These are phyloP conservation scores for Oenanthe javanica DNA, from an alignment of 140 eudicot genomes.

Conservation along the genomic window DNA sequence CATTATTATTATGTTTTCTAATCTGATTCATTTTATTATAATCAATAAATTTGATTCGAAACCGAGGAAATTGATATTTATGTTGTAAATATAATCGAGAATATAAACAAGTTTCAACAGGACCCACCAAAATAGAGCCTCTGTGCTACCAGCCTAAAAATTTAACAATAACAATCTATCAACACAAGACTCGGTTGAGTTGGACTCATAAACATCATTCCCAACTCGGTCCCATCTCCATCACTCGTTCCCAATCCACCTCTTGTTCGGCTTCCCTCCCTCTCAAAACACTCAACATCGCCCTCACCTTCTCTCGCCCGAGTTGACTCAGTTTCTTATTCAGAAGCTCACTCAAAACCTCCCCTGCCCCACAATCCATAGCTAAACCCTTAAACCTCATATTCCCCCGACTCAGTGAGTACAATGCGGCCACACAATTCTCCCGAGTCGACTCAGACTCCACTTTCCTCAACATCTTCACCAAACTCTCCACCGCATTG, in stretches of 20 bases:
- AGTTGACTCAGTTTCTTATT: slow-evolving; percentile 51
- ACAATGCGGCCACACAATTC: slow-evolving; percentile 71
- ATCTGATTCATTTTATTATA: too few relatives aligned
- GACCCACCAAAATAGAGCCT: too few relatives aligned
- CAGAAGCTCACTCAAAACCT: slow-evolving; percentile 61
- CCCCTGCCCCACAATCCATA: slow-evolving; percentile 46
- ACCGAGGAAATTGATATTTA: too few relatives aligned
- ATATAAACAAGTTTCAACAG: too few relatives aligned
- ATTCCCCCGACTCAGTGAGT: slow-evolving; percentile 77
- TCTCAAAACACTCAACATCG: slow-evolving; percentile 48
- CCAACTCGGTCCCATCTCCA: slow-evolving; percentile 40
- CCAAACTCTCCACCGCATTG: slow-evolving; percentile 59
- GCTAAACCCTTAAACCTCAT: slow-evolving; percentile 80
- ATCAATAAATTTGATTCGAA: too few relatives aligned
- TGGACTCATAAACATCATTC: slow-evolving; percentile 11
- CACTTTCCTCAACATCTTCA: slow-evolving; percentile 44
- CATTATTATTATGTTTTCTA: too few relatives aligned
- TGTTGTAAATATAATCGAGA: too few relatives aligned
- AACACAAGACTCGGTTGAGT: slow-evolving; percentile 57
- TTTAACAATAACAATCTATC: background rate
- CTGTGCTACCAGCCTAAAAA: too few relatives aligned
- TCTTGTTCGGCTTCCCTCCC: slow-evolving; percentile 45
- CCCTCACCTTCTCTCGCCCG: slow-evolving; percentile 63
- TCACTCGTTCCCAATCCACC: slow-evolving; percentile 63
- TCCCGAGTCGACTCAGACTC: slow-evolving; percentile 62